Evolutionary conservation across 2,329 filamentous ascomycete species (phyloP), one percentile per base, ranked within the genome.

Genomic region (Orbilia oligospora): DNA sequence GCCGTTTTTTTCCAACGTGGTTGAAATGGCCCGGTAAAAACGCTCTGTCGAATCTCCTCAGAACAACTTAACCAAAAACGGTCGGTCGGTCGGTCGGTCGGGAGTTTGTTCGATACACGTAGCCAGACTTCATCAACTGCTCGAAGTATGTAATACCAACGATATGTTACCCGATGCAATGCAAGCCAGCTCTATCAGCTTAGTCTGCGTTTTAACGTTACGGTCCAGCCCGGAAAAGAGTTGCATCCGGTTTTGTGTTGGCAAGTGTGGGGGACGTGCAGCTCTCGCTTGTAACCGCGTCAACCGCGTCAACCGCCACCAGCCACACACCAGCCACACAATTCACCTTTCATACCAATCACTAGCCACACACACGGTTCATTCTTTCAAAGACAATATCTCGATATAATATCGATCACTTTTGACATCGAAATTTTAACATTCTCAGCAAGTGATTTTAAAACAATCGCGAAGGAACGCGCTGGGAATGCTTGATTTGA

Each of bases 251-350:
- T 69, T 49, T 65, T 76, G 72, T 65, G 72, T 76, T 76, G 66
- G 72, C 22, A 41, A 46, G 48, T 70, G 72, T 76, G 71, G 71
- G 65, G 71, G 64, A 75, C 71, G 71, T 75, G 63, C 65, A 30
- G 55, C 27, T 12, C 61, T 70, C 65, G 55, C 66, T 41, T 66
- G 66, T 66, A 70, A 64, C 72, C 72, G 72, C 65, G 48, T 14
- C 44, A 70, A 64, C 72, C 72, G 72, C 65, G 48, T 14, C 44
- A 76, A 38, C n/a, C 72, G 72, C 48, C 2, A 36, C 10, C 49
- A 67, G 49, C 65, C 49, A 41, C 48, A 56, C 5, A 22, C 5
- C 44, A 18, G 44, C 44, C 44, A 46, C 44, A n/a, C 3, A 14
- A 4, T 12, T 41, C 38, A 2, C 16, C 16, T 4, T 36, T 36